Base-by-base conservation (phyloP, 1,139 yeast genomes). In the Ogataea hybrid region DNA sequence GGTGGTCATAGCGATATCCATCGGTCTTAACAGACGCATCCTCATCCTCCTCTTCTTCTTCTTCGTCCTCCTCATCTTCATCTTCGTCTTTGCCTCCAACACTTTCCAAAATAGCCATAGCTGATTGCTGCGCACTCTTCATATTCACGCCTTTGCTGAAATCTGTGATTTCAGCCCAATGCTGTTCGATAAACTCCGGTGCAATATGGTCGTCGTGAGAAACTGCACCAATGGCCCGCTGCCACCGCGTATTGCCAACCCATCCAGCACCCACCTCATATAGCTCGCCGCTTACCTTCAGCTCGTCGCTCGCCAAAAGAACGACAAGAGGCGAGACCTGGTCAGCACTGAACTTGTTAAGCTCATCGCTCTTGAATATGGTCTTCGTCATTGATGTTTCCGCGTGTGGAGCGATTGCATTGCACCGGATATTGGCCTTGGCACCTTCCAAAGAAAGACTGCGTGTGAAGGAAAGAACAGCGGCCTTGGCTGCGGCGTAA, bases 351-450 rank as follows among this genome's bases (percentile, higher is more conserved):
- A 84, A 88, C 59, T 82, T 79, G 67, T 87, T 87, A 52, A 75
- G 71, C 70, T 90, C 97, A 42, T 71, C 70, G 48, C 83, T 84
- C 42, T 81, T 76, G 70, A 90, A 87, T 41, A 92, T 79, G 8
- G 95, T 84, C 61, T 79, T 77, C 27, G 97, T 92, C 98, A 92
- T 92, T 50, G 95, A 92, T 39, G 98, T 90, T 62, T 90, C 97
- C 33, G 97, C 97, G 63, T 90, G 96, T 47, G 98, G 98, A 36
- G 97, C 97, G 64, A 89, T 84, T 37, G 81, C 75, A 63, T 90
- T 87, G 47, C 81, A 92, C 59, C 74, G 73, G 56, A 92, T 87
- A 61, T 84, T 81, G 60, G 71, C 63, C 67, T 78, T 88, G 48
- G 81, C 79, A 58, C 98, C 98, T 69, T 92, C 98, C 52, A 85